Evolutionary conservation across 2,329 filamentous ascomycete species (phyloP).

Genomic region (Venturia asperata): DNA sequence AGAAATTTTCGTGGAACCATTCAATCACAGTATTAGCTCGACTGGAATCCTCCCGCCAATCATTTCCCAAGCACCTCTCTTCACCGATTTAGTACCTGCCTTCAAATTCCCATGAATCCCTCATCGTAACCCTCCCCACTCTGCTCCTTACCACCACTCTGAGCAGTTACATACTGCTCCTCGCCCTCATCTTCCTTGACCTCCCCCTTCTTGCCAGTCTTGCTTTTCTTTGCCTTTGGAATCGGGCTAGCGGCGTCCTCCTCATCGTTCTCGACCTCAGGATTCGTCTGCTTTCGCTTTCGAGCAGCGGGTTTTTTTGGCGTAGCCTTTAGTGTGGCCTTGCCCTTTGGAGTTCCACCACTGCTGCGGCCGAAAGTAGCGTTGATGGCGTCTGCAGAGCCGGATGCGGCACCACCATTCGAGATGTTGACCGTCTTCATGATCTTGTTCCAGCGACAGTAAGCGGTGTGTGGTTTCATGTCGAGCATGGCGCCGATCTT

Average conservation of each 20-base stretch:
- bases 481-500: background rate
- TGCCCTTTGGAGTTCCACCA: background rate
- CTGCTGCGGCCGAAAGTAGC: background rate
- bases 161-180: background rate
- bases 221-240: background rate
- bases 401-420: background rate
- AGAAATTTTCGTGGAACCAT: background rate
- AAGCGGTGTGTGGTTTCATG: conserved; percentile 18
- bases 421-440: background rate
- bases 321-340: background rate
- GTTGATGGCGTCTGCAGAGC: background rate
- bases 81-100: background rate
- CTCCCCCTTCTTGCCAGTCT: conserved; percentile 4
- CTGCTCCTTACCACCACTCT: background rate
- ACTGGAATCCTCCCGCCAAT: background rate
- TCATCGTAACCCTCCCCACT: background rate
- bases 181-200: background rate
- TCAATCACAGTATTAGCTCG: background rate
- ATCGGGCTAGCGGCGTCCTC: background rate
- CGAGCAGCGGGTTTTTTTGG: background rate
- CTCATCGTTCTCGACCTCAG: background rate
- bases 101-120: background rate
- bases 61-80: too few relatives aligned
- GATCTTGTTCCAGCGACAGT: conserved; percentile 15
- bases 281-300: background rate